Evolutionary conservation across 2,329 filamentous ascomycete genomes (phyloP).

Genomic region (Juglanconis juglandina): DNA sequence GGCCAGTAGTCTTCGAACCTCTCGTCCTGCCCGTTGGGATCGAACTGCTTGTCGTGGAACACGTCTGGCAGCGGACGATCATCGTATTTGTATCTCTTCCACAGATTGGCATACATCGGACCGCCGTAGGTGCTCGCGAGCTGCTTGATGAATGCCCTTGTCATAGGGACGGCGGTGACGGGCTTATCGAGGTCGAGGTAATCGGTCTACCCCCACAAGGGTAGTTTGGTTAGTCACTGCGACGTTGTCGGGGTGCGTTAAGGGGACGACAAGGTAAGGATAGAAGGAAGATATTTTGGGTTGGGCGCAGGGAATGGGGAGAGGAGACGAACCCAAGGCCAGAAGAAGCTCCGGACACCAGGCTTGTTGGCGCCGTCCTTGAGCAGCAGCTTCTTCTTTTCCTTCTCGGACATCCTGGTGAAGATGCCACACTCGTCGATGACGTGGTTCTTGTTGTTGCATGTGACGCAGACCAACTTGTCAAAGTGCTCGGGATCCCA

Average conservation of each 20-base stretch:
- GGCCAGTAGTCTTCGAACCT: background rate
- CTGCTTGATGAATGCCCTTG: background rate
- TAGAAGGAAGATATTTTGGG: too few relatives aligned
- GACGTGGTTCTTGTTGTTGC: slow-evolving; percentile 3
- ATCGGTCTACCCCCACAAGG: background rate
- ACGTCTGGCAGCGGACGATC: background rate
- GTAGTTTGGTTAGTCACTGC: background rate
- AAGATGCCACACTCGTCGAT: slow-evolving; percentile 10
- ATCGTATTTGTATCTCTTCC: background rate
- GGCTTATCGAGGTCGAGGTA: background rate
- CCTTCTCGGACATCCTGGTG: background rate
- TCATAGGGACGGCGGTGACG: background rate
- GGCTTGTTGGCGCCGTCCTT: background rate
- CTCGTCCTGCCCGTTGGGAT: background rate
- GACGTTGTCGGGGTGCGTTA: background rate
- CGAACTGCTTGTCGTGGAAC: background rate
- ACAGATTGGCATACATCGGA: background rate
- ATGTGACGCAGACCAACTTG: slow-evolving; percentile 7
- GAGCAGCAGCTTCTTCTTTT: slow-evolving; percentile 1
- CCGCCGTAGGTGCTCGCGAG: background rate
- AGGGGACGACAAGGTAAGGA: too few relatives aligned
- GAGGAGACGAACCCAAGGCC: background rate
- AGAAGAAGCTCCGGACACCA: slow-evolving; percentile 7
- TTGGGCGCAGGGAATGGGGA: background rate
- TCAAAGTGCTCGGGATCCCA: slow-evolving; percentile 4